Evolutionary conservation across 2,329 filamentous ascomycete species (phyloP).

Genomic region (Daldinia sp.): DNA sequence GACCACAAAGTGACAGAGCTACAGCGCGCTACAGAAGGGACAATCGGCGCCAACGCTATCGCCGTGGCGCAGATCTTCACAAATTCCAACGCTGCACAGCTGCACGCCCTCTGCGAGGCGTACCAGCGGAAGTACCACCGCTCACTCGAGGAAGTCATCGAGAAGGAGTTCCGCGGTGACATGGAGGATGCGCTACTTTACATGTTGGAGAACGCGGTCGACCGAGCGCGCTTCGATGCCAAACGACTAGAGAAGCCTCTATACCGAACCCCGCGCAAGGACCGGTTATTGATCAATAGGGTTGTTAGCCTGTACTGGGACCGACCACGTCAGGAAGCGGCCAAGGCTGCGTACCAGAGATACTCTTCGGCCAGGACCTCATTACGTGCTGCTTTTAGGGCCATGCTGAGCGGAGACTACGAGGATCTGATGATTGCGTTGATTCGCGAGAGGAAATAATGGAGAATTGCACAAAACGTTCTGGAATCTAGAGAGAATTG

Average conservation of each 20-base stretch:
- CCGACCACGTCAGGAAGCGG: conserved; percentile 45
- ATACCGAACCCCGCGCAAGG: conserved; percentile 49
- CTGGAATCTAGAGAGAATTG: not conserved
- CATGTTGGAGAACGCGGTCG: conserved; percentile 47
- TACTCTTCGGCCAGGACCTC: conserved; percentile 25
- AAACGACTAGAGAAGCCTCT: conserved; percentile 46
- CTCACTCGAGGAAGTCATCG: conserved; percentile 51
- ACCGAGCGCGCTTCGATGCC: conserved; percentile 47
- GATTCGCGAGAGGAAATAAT: conserved; percentile 45
- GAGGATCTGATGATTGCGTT: conserved; percentile 49
- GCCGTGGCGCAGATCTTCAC: conserved; percentile 52
- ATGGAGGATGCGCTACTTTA: conserved; percentile 52
- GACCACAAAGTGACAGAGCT: conserved; percentile 53
- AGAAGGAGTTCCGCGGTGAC: conserved; percentile 54
- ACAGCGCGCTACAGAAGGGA: conserved; percentile 52
- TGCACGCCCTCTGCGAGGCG: conserved; percentile 49
- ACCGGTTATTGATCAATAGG: conserved; percentile 51
- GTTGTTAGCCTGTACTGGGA: conserved; percentile 53
- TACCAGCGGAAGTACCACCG: conserved; percentile 53
- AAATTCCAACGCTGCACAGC: conserved; percentile 50
- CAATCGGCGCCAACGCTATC: conserved; percentile 49
- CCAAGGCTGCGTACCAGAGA: conserved; percentile 45
- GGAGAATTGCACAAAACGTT: not conserved
- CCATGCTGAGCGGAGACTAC: conserved; percentile 48
- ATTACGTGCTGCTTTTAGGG: conserved; percentile 48